phyloP scores from a whole-genome alignment of 2,329 filamentous ascomycete species.

The Fusarium lyarnte region DNA sequence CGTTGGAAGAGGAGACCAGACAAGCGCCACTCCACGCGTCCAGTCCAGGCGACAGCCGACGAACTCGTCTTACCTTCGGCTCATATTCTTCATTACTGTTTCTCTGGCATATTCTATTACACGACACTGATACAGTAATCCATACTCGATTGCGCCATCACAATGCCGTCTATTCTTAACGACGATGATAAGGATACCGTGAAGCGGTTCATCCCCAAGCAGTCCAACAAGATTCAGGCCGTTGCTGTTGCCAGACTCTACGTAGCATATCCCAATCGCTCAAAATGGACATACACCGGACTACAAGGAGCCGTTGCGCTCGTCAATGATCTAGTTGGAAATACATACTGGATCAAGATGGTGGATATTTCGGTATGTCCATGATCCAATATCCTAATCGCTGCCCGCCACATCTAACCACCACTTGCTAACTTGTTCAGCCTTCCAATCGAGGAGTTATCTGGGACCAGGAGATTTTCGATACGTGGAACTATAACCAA shows the following conservation, averaged over 20 bases:
- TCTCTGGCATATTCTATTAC: not conserved
- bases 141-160: constrained; percentile 35
- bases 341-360: constrained; percentile 97
- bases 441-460: constrained; percentile 84
- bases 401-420: constrained; percentile 8
- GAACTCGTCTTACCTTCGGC: constrained; percentile 18
- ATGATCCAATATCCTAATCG: constrained; percentile 12
- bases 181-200: constrained; percentile 97
- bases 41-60: constrained; percentile 27
- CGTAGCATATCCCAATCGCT: constrained; percentile 85
- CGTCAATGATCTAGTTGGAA: constrained; percentile 91
- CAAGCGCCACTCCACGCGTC: constrained; percentile 42
- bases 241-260: constrained; percentile 94
- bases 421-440: constrained; percentile 53
- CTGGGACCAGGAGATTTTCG: constrained; percentile 98
- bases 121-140: not conserved
- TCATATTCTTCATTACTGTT: constrained; percentile 5
- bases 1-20: constrained; percentile 35
- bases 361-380: constrained; percentile 86
- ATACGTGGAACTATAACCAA: constrained; percentile 93
- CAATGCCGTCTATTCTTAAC: constrained; percentile 75
- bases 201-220: constrained; percentile 92
- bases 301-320: constrained; percentile 91
- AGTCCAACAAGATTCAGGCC: constrained; percentile 96
- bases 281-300: constrained; percentile 93